Percentiles rank a stretch among this genome's conserved stretches.
These are phyloP conservation scores for Alternaria triticimaculans DNA, from an alignment of 2,329 filamentous ascomycete species.

Conservation along the genomic window DNA sequence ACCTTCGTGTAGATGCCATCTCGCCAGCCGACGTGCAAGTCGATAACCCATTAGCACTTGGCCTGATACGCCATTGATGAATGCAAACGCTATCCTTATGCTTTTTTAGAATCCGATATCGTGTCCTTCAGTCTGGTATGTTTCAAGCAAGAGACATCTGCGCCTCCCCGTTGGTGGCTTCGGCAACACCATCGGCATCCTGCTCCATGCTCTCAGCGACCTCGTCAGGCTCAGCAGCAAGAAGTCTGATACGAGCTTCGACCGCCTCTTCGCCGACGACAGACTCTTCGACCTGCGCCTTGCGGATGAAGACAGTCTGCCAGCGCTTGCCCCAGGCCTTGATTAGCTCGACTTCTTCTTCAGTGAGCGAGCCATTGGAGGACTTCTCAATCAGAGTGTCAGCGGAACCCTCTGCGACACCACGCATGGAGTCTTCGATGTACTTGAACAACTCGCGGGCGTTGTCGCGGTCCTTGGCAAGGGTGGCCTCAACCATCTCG, in stretches of 20 bases:
- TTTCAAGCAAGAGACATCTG: conserved; percentile 21
- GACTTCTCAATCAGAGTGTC: conserved; percentile 79
- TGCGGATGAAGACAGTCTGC: conserved; percentile 82
- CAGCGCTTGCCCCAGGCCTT: conserved; percentile 84
- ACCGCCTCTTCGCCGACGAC: conserved; percentile 64
- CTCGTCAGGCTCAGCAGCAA: conserved; percentile 36
- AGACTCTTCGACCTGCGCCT: conserved; percentile 84
- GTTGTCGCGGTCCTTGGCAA: conserved; percentile 71
- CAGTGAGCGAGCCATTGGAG: conserved; percentile 52
- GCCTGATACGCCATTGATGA: neutral
- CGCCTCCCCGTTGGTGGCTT: conserved; percentile 35
- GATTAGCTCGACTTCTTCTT: conserved; percentile 65
- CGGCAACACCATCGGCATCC: conserved; percentile 26
- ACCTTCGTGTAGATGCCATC: neutral
- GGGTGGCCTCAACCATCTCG: conserved; percentile 68
- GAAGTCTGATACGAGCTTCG: conserved; percentile 51
- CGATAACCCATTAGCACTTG: neutral
- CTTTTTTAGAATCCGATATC: conserved; percentile 1
- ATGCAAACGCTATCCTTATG: conserved; percentile 1
- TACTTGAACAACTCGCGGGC: conserved; percentile 82
- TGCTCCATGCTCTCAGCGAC: conserved; percentile 29
- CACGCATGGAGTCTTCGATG: conserved; percentile 78
- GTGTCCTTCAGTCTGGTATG: neutral
- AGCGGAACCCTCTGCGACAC: conserved; percentile 74
- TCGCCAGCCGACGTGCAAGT: neutral